phyloP scores from a whole-genome alignment of 805 yeast species.

The Saccharomycopsis fodiens region DNA sequence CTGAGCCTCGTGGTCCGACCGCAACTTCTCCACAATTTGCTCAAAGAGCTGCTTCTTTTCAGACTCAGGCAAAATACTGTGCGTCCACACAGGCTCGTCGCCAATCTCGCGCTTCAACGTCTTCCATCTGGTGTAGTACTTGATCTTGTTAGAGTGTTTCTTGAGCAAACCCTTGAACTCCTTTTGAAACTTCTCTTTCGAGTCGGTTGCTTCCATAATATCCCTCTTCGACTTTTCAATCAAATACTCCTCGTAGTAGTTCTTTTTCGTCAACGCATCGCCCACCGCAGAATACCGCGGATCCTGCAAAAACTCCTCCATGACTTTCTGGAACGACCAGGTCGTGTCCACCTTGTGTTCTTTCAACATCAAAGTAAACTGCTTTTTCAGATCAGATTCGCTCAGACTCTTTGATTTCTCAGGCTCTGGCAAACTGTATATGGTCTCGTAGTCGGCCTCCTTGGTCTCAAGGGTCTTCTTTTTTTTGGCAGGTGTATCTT shows the following conservation, averaged over 20 bases:
- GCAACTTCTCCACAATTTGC: slow-evolving; percentile 39
- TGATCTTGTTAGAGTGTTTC: slow-evolving; percentile 34
- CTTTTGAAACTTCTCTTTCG: slow-evolving; percentile 46
- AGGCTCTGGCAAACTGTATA: not conserved
- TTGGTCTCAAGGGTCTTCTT: not conserved
- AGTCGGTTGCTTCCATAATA: slow-evolving; percentile 42
- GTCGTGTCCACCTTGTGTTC: slow-evolving; percentile 56
- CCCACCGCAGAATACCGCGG: slow-evolving; percentile 61
- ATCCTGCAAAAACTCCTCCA: slow-evolving; percentile 48
- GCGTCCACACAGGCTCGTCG: slow-evolving; percentile 61
- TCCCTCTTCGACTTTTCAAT: slow-evolving; percentile 43
- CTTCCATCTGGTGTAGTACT: slow-evolving; percentile 57
- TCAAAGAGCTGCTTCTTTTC: slow-evolving; percentile 48
- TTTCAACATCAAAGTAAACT: slow-evolving; percentile 46
- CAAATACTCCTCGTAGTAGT: slow-evolving; percentile 58
- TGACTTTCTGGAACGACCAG: slow-evolving; percentile 67
- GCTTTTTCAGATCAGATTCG: slow-evolving; percentile 27
- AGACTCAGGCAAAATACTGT: slow-evolving; percentile 49
- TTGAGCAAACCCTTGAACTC: slow-evolving; percentile 45
- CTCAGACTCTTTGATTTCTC: not conserved
- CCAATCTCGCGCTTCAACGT: slow-evolving; percentile 44
- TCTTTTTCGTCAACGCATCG: slow-evolving; percentile 54
- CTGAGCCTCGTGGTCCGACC: slow-evolving; percentile 24
- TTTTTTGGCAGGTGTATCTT: slow-evolving; percentile 11
- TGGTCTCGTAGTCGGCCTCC: not conserved